Percentiles rank a stretch among this genome's conserved stretches.
Evolutionary conservation across 257 asterid species (phyloP).

Genomic region (Penstemon barbatus): DNA sequence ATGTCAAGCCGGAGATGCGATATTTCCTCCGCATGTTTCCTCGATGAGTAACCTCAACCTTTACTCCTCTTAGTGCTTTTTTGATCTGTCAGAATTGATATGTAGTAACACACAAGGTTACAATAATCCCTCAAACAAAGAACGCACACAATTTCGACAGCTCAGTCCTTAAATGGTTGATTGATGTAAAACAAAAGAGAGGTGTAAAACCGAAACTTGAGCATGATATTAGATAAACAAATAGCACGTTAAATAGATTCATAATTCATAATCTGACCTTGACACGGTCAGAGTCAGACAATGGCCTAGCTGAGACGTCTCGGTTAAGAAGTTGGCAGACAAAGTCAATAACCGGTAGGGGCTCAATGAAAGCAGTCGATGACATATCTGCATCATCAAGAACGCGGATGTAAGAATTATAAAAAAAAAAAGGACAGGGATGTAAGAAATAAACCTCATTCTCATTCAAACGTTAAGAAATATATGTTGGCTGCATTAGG

Average conservation of each 20-base stretch:
- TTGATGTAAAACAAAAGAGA: slow-evolving; percentile 7
- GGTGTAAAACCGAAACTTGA: neutral
- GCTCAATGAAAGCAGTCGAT: slow-evolving; percentile 95
- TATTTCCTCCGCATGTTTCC: slow-evolving; percentile 95
- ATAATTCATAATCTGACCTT: slow-evolving; percentile 48
- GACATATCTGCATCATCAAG: slow-evolving; percentile 75
- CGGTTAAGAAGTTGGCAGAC: slow-evolving; percentile 81
- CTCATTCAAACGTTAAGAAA: neutral
- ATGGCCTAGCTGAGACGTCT: slow-evolving; percentile 71
- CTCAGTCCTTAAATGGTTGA: neutral
- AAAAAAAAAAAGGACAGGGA: neutral
- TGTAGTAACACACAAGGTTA: neutral
- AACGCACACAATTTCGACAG: neutral
- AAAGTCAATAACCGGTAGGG: slow-evolving; percentile 85
- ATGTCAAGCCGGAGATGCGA: slow-evolving; percentile 88
- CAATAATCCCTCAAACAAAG: too few species aligned
- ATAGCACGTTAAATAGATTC: neutral
- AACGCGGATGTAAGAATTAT: neutral
- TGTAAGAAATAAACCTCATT: neutral
- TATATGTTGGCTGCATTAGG: too few species aligned
- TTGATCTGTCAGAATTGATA: slow-evolving; percentile 55
- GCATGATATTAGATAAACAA: neutral
- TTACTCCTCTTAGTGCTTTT: slow-evolving; percentile 93
- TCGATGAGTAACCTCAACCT: slow-evolving; percentile 95
- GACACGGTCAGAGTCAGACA: slow-evolving; percentile 93